Percentiles rank a stretch among this genome's conserved stretches.
Evolutionary conservation across 345 rosid species (phyloP).

Genomic region (Moricandia moricandioides): DNA sequence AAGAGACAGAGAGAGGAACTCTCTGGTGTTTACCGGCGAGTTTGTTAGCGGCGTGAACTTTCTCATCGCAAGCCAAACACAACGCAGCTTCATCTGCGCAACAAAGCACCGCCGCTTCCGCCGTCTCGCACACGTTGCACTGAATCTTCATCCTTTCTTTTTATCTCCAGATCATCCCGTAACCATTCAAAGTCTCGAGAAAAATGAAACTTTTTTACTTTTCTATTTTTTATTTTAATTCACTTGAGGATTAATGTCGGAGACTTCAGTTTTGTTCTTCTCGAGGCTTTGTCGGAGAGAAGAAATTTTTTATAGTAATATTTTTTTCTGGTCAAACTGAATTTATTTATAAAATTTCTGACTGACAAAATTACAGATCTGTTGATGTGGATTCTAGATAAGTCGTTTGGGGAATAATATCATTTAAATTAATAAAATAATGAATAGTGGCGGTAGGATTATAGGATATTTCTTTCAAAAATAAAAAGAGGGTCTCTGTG

Average conservation of each 20-base stretch:
- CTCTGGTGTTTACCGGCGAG: conserved; percentile 96
- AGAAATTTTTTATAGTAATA: neutral
- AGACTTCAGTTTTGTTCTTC: conserved; percentile 10
- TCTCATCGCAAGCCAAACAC: conserved; percentile 85
- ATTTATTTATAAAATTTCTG: conserved; percentile 6
- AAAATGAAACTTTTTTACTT: too few relatives aligned
- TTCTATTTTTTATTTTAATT: neutral
- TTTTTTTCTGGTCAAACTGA: neutral
- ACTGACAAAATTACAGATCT: neutral
- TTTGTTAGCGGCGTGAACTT: conserved; percentile 94
- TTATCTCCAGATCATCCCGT: too few relatives aligned
- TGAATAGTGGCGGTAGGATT: neutral
- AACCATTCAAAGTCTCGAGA: too few relatives aligned
- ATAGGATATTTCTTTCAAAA: neutral
- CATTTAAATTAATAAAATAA: conserved; percentile 13
- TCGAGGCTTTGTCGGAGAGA: neutral
- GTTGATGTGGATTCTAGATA: conserved; percentile 16
- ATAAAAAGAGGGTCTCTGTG: neutral
- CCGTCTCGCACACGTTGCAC: conserved; percentile 93
- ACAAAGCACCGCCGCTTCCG: conserved; percentile 91
- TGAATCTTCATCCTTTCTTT: conserved; percentile 69
- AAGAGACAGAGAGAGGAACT: conserved; percentile 64
- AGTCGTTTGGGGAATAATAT: conserved; percentile 14
- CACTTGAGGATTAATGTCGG: conserved; percentile 3
- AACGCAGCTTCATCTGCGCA: conserved; percentile 99